These are phyloP conservation scores for Trametes polyzona DNA, from an alignment of 1,284 basidiomycete genomes.

Conservation along the genomic window DNA sequence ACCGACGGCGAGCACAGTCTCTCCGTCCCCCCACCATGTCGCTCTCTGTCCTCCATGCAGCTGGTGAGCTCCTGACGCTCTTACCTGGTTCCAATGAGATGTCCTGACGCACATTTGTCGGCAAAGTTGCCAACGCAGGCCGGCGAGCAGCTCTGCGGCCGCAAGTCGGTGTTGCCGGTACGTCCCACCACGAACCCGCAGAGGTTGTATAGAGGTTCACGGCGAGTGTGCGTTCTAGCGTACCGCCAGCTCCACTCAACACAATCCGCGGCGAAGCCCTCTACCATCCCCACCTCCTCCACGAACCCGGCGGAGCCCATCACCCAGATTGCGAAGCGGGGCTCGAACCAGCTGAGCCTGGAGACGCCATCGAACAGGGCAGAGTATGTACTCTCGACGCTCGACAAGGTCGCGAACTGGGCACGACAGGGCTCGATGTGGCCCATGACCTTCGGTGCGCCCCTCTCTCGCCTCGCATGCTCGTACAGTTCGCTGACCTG, in stretches of 20 bases:
- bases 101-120: background rate
- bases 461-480: background rate
- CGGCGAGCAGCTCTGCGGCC: slow-evolving; percentile 52
- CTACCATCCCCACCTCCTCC: slow-evolving; percentile 44
- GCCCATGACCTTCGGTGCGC: slow-evolving; percentile 96
- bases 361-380: slow-evolving; percentile 75
- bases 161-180: slow-evolving; percentile 49
- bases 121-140: slow-evolving; percentile 49
- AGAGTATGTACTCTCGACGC: slow-evolving; percentile 96
- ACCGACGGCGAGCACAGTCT: slow-evolving; percentile 27
- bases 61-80: slow-evolving; percentile 41
- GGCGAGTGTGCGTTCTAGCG: no score
- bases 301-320: slow-evolving; percentile 57
- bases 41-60: slow-evolving; percentile 48
- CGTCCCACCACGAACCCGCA: slow-evolving; percentile 21
- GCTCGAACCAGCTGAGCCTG: slow-evolving; percentile 84
- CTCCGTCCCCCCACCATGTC: slow-evolving; percentile 47
- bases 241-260: slow-evolving; percentile 62
- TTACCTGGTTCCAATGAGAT: background rate
- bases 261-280: slow-evolving; percentile 41
- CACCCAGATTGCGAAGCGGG: slow-evolving; percentile 71
- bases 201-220: no score
- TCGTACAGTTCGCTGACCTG: slow-evolving; percentile 2
- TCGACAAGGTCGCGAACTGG: slow-evolving; percentile 99
- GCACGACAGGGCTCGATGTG: slow-evolving; percentile 98